phyloP scores from a whole-genome alignment of 148 eudicot species.

The Bassia scoparia region DNA sequence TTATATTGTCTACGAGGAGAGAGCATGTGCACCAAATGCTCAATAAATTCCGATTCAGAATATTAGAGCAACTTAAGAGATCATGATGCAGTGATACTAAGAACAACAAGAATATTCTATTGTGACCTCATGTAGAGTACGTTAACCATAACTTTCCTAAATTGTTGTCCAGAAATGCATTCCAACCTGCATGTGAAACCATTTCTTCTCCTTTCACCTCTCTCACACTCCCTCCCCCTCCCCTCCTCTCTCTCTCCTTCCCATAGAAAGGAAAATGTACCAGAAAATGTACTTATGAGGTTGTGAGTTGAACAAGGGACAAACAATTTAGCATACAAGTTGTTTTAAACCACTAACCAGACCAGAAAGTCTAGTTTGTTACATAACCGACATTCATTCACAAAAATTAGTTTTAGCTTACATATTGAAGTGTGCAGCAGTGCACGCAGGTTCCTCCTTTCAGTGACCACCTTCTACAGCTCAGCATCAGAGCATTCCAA shows the following conservation, averaged over 20 bases:
- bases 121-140: too few relatives aligned
- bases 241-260: neutral
- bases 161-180: neutral
- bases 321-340: neutral
- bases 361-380: neutral
- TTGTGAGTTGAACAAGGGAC: neutral
- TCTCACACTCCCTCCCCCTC: neutral
- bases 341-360: too few relatives aligned
- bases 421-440: slow-evolving; percentile 96
- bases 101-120: too few relatives aligned
- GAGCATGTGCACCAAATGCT: neutral
- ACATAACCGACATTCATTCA: neutral
- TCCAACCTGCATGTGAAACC: too few relatives aligned
- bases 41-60: slow-evolving; percentile 1
- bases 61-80: neutral
- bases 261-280: too few relatives aligned
- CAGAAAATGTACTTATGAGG: too few relatives aligned
- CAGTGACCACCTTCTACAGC: slow-evolving; percentile 89
- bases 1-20: too few relatives aligned
- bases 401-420: slow-evolving; percentile 31
- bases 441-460: slow-evolving; percentile 89
- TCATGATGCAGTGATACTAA: too few relatives aligned
- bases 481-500: slow-evolving; percentile 72
- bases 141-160: too few relatives aligned
- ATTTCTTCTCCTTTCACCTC: neutral